Base-by-base conservation (phyloP, 2,329 filamentous ascomycete genomes). In the Alternaria arborescens region DNA sequence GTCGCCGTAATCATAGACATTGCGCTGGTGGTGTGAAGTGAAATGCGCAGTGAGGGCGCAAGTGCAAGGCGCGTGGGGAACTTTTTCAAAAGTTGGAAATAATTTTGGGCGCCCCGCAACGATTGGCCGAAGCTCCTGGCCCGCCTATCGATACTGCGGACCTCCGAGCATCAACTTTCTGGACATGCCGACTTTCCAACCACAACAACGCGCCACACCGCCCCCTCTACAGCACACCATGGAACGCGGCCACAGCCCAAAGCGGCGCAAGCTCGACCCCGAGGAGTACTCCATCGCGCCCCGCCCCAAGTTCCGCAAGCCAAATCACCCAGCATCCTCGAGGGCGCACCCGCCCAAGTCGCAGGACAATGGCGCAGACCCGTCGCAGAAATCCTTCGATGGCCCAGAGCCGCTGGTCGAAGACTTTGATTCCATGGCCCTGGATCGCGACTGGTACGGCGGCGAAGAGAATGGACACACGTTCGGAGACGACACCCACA, bases 361-460 rank as follows among this genome's bases (percentile, higher is more conserved):
- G 18, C 62, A 62, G 12, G 70, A 73, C 61, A 68, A 76, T 67
- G 73, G 68, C 32, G 71, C 74, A 7, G 75, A 73, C 18, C 83
- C 83, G 0, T 83, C 82, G 61, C 88, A 87, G 66, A 75, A 81
- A 24, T 84, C 86, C 57, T 87, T 89, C 59, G 87, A 91, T 47
- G 86, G 84, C 3, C 85, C 87, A 0, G 88, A 91, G 70, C 84
- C 87, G 3, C 81, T 82, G 14, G 83, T 88, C 14, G 83, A 86
- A 34, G 86, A 90, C 40, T 87, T 92, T 62, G 92, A 96, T 65
- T 86, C 88, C 18, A 86, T 86, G 64, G 91, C 89, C 10, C 83
- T 97, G 55, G 94, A 97, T 75, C 88, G 94, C 63, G 94, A 97
- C 78, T 97, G 94, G 94, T 97, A 97, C 72, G 89, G 88, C 22